phyloP scores from a whole-genome alignment of 768 basidiomycete genomes.

The Chalciporus sphaerocephalus region DNA sequence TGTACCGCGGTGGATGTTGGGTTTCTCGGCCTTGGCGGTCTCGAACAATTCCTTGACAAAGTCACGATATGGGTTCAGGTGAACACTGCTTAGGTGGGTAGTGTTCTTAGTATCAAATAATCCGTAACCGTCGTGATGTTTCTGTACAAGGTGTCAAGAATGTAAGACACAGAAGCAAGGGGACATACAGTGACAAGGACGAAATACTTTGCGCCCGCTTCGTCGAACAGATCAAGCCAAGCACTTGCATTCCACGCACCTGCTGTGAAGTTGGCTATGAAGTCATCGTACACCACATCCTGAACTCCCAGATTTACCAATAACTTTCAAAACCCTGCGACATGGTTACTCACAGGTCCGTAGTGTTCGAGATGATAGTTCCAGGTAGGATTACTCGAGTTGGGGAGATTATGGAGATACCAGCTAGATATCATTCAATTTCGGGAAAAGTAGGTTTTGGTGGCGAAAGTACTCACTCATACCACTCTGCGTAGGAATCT shows the following conservation, averaged over 20 bases:
- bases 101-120: slow-evolving; percentile 55
- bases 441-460: not conserved
- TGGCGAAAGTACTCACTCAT: slow-evolving; percentile 37
- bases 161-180: not conserved
- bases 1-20: slow-evolving; percentile 50
- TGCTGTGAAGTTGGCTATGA: slow-evolving; percentile 51
- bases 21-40: slow-evolving; percentile 46
- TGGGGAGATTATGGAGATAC: slow-evolving; percentile 35
- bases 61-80: slow-evolving; percentile 49
- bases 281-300: slow-evolving; percentile 54
- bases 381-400: slow-evolving; percentile 40
- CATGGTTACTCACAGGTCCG: slow-evolving; percentile 33
- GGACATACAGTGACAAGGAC: slow-evolving; percentile 47
- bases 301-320: slow-evolving; percentile 11
- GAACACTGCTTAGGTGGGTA: slow-evolving; percentile 45
- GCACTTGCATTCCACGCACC: slow-evolving; percentile 49
- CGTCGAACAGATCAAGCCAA: slow-evolving; percentile 53
- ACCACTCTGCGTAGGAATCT: slow-evolving; percentile 51
- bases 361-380: slow-evolving; percentile 47
- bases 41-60: slow-evolving; percentile 48
- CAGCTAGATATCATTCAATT: slow-evolving; percentile 28
- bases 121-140: slow-evolving; percentile 60
- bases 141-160: slow-evolving; percentile 28
- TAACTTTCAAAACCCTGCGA: not conserved
- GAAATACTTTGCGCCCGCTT: slow-evolving; percentile 59